A percentile compares a stretch with the other conserved stretches of the same genome.
Evolutionary conservation across 768 basidiomycete genomes (phyloP).

Genomic region (Lactarius psammicola): DNA sequence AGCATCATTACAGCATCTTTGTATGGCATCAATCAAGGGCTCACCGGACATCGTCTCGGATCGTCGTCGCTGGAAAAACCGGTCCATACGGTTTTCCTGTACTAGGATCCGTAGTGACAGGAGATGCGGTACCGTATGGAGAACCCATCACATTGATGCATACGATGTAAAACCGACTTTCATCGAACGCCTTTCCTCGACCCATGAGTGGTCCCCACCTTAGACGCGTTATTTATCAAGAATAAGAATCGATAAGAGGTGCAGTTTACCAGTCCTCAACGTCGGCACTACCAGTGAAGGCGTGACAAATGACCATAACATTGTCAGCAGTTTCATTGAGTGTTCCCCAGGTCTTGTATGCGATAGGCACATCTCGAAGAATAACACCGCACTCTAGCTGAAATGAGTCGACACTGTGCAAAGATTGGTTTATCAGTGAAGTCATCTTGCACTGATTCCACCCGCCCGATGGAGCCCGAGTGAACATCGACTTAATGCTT

Average conservation of each 20-base stretch:
- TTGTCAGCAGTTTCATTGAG: conserved; percentile 79
- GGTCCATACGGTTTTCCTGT: conserved; percentile 83
- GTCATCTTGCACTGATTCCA: conserved; percentile 7
- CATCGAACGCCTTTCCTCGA: conserved; percentile 87
- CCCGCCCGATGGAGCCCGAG: no score
- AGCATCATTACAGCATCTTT: conserved; percentile 19
- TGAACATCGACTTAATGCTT: no score
- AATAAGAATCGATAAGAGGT: not conserved
- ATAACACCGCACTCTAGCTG: conserved; percentile 75
- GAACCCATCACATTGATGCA: conserved; percentile 93
- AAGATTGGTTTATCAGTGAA: conserved; percentile 48
- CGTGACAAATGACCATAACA: conserved; percentile 98
- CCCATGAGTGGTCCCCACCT: conserved; percentile 99
- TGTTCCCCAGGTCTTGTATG: conserved; percentile 95
- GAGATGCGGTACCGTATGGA: conserved; percentile 92
- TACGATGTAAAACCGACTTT: conserved; percentile 85
- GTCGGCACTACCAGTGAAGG: conserved; percentile 94
- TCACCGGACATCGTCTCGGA: conserved; percentile 91
- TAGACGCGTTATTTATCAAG: conserved; percentile 21
- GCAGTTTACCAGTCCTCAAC: conserved; percentile 93
- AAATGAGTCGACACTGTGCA: conserved; percentile 66
- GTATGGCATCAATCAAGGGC: conserved; percentile 29
- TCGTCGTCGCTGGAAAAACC: conserved; percentile 87
- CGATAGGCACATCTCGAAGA: conserved; percentile 79
- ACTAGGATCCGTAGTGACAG: conserved; percentile 75